Evolutionary conservation across 2,329 filamentous ascomycete species (phyloP), one percentile per base, ranked within the genome.

Genomic region (Zalaria obscura): DNA sequence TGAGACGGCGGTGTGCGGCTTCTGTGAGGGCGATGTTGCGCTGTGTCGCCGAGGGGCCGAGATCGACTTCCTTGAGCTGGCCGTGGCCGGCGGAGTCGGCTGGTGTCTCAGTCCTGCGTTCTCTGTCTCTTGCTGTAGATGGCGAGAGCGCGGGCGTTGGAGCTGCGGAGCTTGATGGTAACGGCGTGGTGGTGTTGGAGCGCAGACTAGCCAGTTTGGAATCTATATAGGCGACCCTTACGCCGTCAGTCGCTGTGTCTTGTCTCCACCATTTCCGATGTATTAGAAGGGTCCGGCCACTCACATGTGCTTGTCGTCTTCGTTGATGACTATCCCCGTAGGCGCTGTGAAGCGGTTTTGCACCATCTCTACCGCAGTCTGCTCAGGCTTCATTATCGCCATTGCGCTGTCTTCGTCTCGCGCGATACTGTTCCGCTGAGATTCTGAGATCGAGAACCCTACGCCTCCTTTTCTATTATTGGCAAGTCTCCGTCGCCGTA

Each of bases 161-260:
- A 6, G 36, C 7, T 29, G 26, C 27, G 28, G 25, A 32, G 5
- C 7, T 10, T 7, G 10, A 25, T 7, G 27, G 39, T 39, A 10
- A 25, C 10, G 29, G 42, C 5, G 29, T 46, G 44, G 42, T 38
- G 33, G 40, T 36, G 33, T 44, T 37, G 43, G 50, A 49, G 42
- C 51, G 46, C 36, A 56, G 43, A 65, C 72, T 80, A 72, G 80
- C 78, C 61, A 87, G 66, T 62, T 81, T 77, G 52, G 81, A 79
- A 69, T 87, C 83, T 86, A 88, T 78, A 65, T 83, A 88, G 65
- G 80, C 76, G 71, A 76, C 80, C 81, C 83, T 87, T 76, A 67
- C 70, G 72, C 68, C 62, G 76, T 87, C 76, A 87, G 82, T 64
- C 58, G 43, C 36, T 44, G 11, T 40, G 28, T 35, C 29, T 32